phyloP scores from a whole-genome alignment of 805 yeast species.

The Yamadazyma ubonensis region DNA sequence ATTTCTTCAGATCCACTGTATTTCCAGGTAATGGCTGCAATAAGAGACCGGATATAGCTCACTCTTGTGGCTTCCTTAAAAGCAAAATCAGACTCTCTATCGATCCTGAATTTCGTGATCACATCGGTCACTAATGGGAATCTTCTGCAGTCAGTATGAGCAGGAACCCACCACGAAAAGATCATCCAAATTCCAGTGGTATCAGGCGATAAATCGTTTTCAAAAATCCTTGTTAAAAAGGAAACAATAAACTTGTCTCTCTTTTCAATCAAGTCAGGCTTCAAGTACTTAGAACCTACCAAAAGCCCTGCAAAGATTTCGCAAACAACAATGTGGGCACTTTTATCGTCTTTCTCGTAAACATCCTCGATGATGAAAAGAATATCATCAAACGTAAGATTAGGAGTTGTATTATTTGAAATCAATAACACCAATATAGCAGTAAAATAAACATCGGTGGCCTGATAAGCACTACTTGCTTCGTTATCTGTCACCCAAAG shows the following conservation, averaged over 20 bases:
- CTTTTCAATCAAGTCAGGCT: constrained; percentile 25
- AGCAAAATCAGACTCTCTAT: constrained; percentile 56
- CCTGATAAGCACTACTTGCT: constrained; percentile 62
- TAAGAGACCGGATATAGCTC: constrained; percentile 49
- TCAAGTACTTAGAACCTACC: constrained; percentile 46
- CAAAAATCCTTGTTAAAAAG: constrained; percentile 48
- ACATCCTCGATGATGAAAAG: constrained; percentile 47
- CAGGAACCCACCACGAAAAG: constrained; percentile 70
- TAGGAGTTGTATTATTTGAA: constrained; percentile 42
- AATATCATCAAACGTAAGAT: constrained; percentile 51
- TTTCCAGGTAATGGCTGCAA: constrained; percentile 54
- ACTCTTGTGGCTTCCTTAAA: constrained; percentile 63
- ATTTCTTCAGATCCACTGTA: constrained; percentile 50
- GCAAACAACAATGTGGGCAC: constrained; percentile 70
- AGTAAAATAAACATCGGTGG: constrained; percentile 59
- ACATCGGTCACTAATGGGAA: constrained; percentile 49
- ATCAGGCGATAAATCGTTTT: constrained; percentile 68
- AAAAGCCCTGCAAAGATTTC: constrained; percentile 70
- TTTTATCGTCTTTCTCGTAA: constrained; percentile 67
- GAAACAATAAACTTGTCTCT: constrained; percentile 48
- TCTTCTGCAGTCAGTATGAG: constrained; percentile 66
- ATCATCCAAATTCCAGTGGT: constrained; percentile 72
- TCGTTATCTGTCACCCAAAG: constrained; percentile 68
- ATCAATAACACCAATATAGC: constrained; percentile 49
- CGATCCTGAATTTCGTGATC: constrained; percentile 48